These are phyloP conservation scores for Gonapodya prolifera DNA, from an alignment of 192 early-diverging fungal genomes.

Conservation along the genomic window DNA sequence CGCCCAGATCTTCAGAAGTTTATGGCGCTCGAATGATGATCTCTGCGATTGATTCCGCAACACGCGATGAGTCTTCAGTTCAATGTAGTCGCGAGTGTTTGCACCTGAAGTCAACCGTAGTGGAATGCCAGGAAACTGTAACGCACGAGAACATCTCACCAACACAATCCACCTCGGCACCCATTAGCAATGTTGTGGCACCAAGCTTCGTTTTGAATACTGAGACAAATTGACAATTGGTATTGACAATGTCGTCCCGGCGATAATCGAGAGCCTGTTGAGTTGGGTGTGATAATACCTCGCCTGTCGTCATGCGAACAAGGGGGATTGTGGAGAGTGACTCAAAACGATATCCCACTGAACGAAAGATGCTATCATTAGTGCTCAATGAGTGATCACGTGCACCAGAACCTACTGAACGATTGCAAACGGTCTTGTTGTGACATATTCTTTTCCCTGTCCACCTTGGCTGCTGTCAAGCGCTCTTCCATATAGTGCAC, in stretches of 20 bases:
- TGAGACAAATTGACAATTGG: conserved; percentile 78
- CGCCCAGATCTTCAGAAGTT: conserved; percentile 83
- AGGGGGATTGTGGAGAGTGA: conserved; percentile 49
- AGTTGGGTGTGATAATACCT: conserved; percentile 24
- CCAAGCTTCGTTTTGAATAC: conserved; percentile 72
- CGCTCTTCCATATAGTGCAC: conserved; percentile 76
- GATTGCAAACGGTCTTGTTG: background rate
- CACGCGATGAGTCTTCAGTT: conserved; percentile 75
- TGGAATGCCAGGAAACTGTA: background rate
- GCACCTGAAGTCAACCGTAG: background rate
- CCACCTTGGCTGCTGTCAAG: conserved; percentile 24
- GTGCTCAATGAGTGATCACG: conserved; percentile 11
- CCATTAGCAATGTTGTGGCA: conserved; percentile 54
- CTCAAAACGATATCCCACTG: conserved; percentile 90
- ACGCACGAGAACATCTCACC: background rate
- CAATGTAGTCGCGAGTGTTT: conserved; percentile 44
- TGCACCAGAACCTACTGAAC: background rate
- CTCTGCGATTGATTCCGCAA: conserved; percentile 33
- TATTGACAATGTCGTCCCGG: conserved; percentile 46
- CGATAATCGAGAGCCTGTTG: conserved; percentile 23
- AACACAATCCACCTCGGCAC: conserved; percentile 87
- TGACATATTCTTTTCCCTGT: conserved; percentile 17
- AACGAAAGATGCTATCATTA: conserved; percentile 55
- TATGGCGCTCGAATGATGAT: conserved; percentile 49
- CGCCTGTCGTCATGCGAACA: conserved; percentile 22